Percentiles rank a stretch among this genome's conserved stretches.
Conservation (phyloP, 352 stramenopile species). For the Aphanomyces euteiches region DNA sequence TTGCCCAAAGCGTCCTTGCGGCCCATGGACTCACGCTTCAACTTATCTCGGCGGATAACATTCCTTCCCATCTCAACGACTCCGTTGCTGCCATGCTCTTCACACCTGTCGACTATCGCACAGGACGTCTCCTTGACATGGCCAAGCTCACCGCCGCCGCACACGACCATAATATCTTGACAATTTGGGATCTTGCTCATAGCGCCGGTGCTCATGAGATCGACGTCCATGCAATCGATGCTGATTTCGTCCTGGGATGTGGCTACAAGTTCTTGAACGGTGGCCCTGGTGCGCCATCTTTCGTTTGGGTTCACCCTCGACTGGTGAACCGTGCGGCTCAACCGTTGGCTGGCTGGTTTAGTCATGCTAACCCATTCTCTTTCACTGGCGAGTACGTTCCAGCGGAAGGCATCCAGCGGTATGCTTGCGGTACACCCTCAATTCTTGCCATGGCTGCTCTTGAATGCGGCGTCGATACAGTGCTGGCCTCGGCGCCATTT, state of each 20-base stretch:
- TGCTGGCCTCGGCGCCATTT: constrained; percentile 2
- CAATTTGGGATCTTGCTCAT: constrained; percentile 28
- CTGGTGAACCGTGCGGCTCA: neutral
- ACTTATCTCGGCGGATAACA: neutral
- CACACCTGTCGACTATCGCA: constrained; percentile 28
- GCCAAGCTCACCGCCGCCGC: neutral
- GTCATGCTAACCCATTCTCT: constrained; percentile 16
- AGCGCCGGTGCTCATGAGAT: constrained; percentile 20
- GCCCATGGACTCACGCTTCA: neutral
- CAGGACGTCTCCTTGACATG: constrained; percentile 25
- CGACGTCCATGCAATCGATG: constrained; percentile 16
- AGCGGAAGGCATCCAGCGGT: constrained; percentile 21
- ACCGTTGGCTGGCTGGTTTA: constrained; percentile 22
- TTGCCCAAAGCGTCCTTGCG: constrained; percentile 1
- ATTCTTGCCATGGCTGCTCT: constrained; percentile 18
- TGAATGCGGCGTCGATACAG: constrained; percentile 21
- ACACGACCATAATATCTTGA: neutral
- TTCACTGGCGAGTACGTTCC: constrained; percentile 10
- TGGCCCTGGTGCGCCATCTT: constrained; percentile 18
- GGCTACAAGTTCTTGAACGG: constrained; percentile 30
- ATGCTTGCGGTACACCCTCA: constrained; percentile 8
- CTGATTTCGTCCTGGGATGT: constrained; percentile 25
- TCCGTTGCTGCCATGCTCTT: constrained; percentile 6
- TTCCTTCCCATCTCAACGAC: neutral
- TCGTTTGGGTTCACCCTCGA: constrained; percentile 21